Evolutionary conservation across 768 basidiomycete species (phyloP), one percentile per base, ranked within the genome.

Genomic region (Podaxis rugospora): DNA sequence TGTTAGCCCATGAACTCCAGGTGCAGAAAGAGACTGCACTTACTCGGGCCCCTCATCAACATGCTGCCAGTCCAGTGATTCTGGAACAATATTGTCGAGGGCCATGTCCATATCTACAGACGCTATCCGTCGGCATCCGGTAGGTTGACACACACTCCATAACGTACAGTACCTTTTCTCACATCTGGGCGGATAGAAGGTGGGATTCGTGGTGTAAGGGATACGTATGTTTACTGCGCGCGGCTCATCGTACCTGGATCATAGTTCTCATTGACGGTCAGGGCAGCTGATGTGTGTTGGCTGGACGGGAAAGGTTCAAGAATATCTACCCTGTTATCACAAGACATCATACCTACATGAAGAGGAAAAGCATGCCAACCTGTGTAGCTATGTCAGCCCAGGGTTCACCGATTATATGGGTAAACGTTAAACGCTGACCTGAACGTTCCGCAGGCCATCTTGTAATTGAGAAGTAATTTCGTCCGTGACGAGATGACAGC

Each of bases 21-120:
- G 47, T n/a, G n/a, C 16, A 27, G 9, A 18, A 28, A 25, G 11
- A 51, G 58, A 10, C 32, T 32, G 61, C 18, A 76, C 88, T 75
- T 69, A 94, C 93, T 96, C 94, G 50, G 88, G 90, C 21, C 93
- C 94, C 78, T 98, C 95, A 69, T 94, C 93, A 0, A 87, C 92
- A 71, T 97, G 95, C 40, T 77, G 76, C 93, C 94, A 96, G 55
- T 83, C 74, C 13, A 95, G 76, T 13, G 70, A 79, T 70, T 97
- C 94, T 0, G 95, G 95, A 0, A 98, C 93, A 61, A 97, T 86
- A 32, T 75, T 81, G 73, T 97, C 95, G 18, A 97, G 76, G 3
- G 92, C 92, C 92, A 95, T 96, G 67, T 92, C 87, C 94, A 97
- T 95, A 69, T 97, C 95, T 91, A 62, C 39, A 50, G 42, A 27